Evolutionary conservation across 1,284 basidiomycete genomes (phyloP).

Genomic region (Papiliotrema fonsecae): DNA sequence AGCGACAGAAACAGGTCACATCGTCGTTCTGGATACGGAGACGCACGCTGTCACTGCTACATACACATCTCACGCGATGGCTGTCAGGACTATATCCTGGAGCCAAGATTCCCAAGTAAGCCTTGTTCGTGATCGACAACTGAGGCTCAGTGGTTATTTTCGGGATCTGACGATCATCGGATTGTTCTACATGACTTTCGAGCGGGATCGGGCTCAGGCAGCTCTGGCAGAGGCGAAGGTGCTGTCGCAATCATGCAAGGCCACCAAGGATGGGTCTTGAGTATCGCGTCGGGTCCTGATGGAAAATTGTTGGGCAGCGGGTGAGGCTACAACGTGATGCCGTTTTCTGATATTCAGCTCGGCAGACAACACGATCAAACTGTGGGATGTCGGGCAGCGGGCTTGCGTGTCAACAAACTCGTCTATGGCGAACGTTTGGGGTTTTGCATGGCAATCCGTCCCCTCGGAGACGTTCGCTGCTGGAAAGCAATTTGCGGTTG

Average conservation of each 20-base stretch:
- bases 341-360: conserved; percentile 10
- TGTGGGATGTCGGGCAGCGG: conserved; percentile 79
- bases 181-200: conserved; percentile 78
- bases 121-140: not conserved
- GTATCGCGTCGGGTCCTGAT: conserved; percentile 71
- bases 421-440: conserved; percentile 78
- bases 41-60: conserved; percentile 60
- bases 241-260: conserved; percentile 75
- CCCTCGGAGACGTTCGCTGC: conserved; percentile 53
- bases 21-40: conserved; percentile 72
- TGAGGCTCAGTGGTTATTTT: conserved; percentile 61
- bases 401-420: conserved; percentile 70
- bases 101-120: conserved; percentile 66
- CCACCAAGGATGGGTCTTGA: conserved; percentile 80
- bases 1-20: conserved; percentile 72
- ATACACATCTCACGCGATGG: conserved; percentile 79
- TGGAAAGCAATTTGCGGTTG: conserved; percentile 64
- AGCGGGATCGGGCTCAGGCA: conserved; percentile 30
- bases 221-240: conserved; percentile 57
- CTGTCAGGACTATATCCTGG: conserved; percentile 75
- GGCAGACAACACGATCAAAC: conserved; percentile 78
- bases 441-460: conserved; percentile 71
- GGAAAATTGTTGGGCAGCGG: conserved; percentile 69
- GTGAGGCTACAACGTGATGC: conserved; percentile 50
- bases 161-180: conserved; percentile 81